Base-by-base conservation (phyloP, 2,329 filamentous ascomycete genomes). In the Fusarium fujikuroi region DNA sequence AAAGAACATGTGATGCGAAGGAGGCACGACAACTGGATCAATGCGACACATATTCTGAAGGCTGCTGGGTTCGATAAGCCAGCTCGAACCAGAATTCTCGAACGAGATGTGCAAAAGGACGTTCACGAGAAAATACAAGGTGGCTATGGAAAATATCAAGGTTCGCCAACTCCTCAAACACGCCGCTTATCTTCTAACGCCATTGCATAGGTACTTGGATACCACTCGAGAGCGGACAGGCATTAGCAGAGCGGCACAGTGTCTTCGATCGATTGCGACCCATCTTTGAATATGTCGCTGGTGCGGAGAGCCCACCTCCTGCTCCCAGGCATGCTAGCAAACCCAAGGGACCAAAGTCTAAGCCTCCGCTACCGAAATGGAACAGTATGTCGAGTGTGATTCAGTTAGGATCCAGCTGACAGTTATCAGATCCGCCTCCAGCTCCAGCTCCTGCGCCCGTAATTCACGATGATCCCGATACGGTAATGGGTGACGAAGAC, bases 11-110 rank as follows among this genome's bases (percentile, higher is more conserved):
- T 98, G 74, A 99, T 99, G 96, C 92, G 96, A 82, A 91, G 96
- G 57, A 91, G 95, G 68, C 89, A 91, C 60, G 96, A 99, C 82
- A 91, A 98, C 83, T 99, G 95, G 95, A 96, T 99, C 85, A 99
- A 99, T 86, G 96, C 96, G n/a, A 99, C 96, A 60, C 96, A 99
- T 80, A 98, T 99, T 68, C 86, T 99, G 54, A 99, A 99, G 81
- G 94, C 97, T 44, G 96, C 96, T 71, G 95, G 95, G 63, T 97
- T 97, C 80, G 96, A 99, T 83, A 99, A 99, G 83, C 96, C 96
- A 6, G 94, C 95, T 18, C 89, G 96, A 80, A 99, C 96, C 44
- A 90, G 96, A 72, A 98, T 99, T 64, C 88, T 99, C 9, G 96
- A 99, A 84, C 90, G 96, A 74, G 96, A 99, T 80, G 95, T 99